These are phyloP conservation scores for Martensiomyces pterosporus DNA, from an alignment of 192 early-diverging fungal genomes.

Conservation along the genomic window DNA sequence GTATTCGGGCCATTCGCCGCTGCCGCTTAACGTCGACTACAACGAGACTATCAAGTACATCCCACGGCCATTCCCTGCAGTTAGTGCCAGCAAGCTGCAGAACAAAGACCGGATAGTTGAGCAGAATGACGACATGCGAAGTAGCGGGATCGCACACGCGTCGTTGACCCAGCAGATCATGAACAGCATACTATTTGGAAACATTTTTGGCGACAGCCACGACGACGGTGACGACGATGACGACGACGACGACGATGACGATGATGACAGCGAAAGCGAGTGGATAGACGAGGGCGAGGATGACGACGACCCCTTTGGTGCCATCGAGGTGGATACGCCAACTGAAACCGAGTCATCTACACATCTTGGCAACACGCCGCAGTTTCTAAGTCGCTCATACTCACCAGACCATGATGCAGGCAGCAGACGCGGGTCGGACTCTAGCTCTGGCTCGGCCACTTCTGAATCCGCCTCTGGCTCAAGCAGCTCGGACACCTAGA, in stretches of 20 bases:
- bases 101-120: neutral
- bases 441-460: no score
- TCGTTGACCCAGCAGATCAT: conserved; percentile 26
- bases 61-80: conserved; percentile 18
- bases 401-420: no score
- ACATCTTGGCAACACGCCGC: no score
- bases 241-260: conserved; percentile 4
- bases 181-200: conserved; percentile 16
- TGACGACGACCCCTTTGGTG: no score
- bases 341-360: no score
- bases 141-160: conserved; percentile 10
- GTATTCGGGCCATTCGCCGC: conserved; percentile 6
- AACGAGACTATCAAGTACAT: neutral
- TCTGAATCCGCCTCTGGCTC: no score
- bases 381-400: no score
- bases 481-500: no score
- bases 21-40: conserved; percentile 5
- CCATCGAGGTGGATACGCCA: no score
- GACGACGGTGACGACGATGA: conserved; percentile 2
- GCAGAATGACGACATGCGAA: conserved; percentile 29
- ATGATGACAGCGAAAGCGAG: neutral
- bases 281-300: neutral
- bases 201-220: conserved; percentile 1
- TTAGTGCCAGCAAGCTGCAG: conserved; percentile 11
- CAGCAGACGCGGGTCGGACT: no score